A percentile compares a stretch with the other conserved stretches of the same genome.
phyloP scores from a whole-genome alignment of 805 yeast genomes.

The Metschnikowia aberdeeniae region DNA sequence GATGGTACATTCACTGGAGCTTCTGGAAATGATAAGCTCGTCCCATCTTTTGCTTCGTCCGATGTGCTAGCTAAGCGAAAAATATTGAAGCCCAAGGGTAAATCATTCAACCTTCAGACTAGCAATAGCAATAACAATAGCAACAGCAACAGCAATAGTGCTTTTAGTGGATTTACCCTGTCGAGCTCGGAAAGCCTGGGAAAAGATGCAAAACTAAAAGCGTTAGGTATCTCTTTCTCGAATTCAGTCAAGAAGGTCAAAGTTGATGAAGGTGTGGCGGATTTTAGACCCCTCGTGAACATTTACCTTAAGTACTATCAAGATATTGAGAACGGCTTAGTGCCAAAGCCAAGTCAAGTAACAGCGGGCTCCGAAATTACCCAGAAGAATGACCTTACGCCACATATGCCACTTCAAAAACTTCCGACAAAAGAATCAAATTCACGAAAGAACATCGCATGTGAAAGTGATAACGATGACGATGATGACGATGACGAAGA shows the following conservation, averaged over 20 bases:
- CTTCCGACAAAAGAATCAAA: slow-evolving; percentile 2
- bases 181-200: slow-evolving; percentile 16
- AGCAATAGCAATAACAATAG: background rate
- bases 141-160: background rate
- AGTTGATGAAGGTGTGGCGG: slow-evolving; percentile 45
- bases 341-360: background rate
- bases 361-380: background rate
- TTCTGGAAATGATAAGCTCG: slow-evolving; percentile 11
- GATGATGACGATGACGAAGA: slow-evolving; percentile 25
- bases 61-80: slow-evolving; percentile 64
- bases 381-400: background rate
- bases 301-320: slow-evolving; percentile 56
- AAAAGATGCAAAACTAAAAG: slow-evolving; percentile 50
- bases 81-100: slow-evolving; percentile 54
- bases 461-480: slow-evolving; percentile 18
- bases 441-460: background rate
- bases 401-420: slow-evolving; percentile 13
- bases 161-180: background rate
- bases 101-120: slow-evolving; percentile 6
- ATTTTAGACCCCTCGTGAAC: slow-evolving; percentile 51
- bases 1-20: slow-evolving; percentile 39
- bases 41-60: slow-evolving; percentile 43
- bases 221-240: slow-evolving; percentile 60
- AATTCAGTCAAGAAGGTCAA: slow-evolving; percentile 43
- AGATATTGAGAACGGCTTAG: slow-evolving; percentile 21